Evolutionary conservation across 768 basidiomycete genomes (phyloP).

Genomic region (Psilocybe tampanensis): DNA sequence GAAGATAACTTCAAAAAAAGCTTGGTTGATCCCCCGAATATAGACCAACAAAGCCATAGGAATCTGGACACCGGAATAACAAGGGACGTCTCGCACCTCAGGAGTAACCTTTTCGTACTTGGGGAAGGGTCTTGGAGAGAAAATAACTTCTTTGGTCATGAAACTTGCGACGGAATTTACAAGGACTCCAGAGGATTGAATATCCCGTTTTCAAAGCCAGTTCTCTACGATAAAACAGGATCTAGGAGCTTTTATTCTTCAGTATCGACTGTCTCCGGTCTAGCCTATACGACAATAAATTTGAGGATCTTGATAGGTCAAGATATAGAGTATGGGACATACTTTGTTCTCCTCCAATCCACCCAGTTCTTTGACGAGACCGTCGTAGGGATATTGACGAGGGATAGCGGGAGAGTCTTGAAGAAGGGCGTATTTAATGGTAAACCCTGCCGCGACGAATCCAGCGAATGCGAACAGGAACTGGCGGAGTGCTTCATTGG

Average conservation of each 20-base stretch:
- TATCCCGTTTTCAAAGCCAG: not conserved
- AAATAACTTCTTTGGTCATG: no score
- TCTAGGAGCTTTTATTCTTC: constrained; percentile 1
- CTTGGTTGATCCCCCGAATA: no score
- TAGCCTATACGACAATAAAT: constrained; percentile 22
- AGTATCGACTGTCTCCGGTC: constrained; percentile 22
- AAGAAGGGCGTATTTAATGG: constrained; percentile 55
- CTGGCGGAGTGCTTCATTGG: constrained; percentile 62
- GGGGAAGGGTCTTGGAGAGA: no score
- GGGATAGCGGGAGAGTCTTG: constrained; percentile 68
- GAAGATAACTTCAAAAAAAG: no score
- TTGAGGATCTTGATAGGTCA: constrained; percentile 2
- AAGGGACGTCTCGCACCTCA: no score
- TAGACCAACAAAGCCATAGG: no score
- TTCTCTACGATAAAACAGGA: not conserved
- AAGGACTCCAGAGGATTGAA: not conserved
- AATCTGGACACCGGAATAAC: no score
- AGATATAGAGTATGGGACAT: constrained; percentile 16
- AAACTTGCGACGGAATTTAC: no score
- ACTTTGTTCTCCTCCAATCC: constrained; percentile 82
- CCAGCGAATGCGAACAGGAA: constrained; percentile 61
- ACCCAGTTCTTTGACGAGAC: constrained; percentile 77
- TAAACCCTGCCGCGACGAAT: constrained; percentile 65
- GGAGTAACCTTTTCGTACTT: no score
- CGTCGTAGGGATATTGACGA: constrained; percentile 77